Conservation (phyloP, 441 rosid genomes). For the Euphorbia celastroides region DNA sequence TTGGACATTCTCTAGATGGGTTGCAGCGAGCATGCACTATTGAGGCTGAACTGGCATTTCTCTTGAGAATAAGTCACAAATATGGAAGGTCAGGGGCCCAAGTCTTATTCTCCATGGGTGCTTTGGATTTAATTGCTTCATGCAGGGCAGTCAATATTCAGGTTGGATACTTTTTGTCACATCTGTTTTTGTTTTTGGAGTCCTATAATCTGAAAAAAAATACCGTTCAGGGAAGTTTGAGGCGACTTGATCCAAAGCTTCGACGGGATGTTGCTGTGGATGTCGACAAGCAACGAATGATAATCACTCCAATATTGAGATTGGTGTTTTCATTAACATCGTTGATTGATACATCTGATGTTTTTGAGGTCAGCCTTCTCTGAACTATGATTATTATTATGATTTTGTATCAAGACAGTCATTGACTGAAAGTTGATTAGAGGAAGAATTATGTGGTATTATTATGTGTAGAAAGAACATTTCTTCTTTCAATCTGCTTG, state of each 20-base stretch:
- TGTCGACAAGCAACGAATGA: constrained; percentile 63
- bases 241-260: constrained; percentile 53
- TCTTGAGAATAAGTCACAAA: constrained; percentile 85
- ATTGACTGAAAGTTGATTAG: not conserved
- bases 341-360: constrained; percentile 74
- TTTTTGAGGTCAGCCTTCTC: constrained; percentile 65
- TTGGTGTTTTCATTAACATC: constrained; percentile 80
- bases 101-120: constrained; percentile 90
- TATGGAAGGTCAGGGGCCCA: constrained; percentile 94
- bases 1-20: constrained; percentile 64
- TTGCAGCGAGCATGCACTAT: constrained; percentile 83
- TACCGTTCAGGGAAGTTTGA: constrained; percentile 61
- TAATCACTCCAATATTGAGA: constrained; percentile 67
- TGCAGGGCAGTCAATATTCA: constrained; percentile 64
- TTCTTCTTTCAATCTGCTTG: not conserved
- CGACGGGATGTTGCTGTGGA: constrained; percentile 52
- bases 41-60: constrained; percentile 81
- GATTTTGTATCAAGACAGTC: too few relatives aligned
- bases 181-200: constrained; percentile 15
- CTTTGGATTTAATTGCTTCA: constrained; percentile 79
- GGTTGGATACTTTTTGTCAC: constrained; percentile 35
- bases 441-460: not conserved
- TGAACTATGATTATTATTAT: not conserved
- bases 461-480: not conserved
- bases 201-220: constrained; percentile 23